phyloP scores from a whole-genome alignment of 2,329 filamentous ascomycete species.

The Gremmenia infestans region DNA sequence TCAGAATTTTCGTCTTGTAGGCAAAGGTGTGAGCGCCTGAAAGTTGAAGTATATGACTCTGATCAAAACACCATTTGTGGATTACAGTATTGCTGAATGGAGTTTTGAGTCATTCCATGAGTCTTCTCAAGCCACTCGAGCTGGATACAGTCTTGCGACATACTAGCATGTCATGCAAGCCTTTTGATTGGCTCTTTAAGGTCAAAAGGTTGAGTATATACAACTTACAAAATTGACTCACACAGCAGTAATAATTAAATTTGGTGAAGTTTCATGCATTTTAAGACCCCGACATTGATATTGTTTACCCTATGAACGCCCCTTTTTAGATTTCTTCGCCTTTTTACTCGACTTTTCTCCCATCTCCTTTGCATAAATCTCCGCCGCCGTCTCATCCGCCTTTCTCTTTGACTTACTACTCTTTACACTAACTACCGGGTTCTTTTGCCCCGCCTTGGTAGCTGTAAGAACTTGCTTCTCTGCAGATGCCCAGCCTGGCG shows the following conservation, averaged over 20 bases:
- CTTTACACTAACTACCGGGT: constrained; percentile 74
- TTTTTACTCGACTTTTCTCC: constrained; percentile 50
- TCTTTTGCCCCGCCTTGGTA: constrained; percentile 49
- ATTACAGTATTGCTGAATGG: background rate
- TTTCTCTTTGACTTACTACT: constrained; percentile 74
- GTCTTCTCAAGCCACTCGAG: background rate
- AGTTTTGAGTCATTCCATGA: background rate
- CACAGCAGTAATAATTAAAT: too few relatives aligned
- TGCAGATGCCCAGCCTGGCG: constrained; percentile 59
- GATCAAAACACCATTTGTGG: background rate
- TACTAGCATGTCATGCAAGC: background rate
- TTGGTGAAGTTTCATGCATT: too few relatives aligned
- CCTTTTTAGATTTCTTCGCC: constrained; percentile 43
- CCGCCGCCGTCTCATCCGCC: constrained; percentile 51
- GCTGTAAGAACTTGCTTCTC: constrained; percentile 69
- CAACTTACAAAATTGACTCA: too few relatives aligned
- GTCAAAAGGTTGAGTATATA: background rate
- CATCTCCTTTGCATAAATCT: constrained; percentile 58
- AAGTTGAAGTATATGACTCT: background rate
- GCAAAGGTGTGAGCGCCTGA: background rate
- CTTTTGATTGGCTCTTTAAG: background rate
- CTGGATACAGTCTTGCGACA: background rate
- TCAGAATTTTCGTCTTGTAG: background rate
- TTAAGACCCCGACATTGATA: too few relatives aligned
- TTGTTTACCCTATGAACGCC: constrained; percentile 4